Percentiles rank a stretch among this genome's conserved stretches.
Evolutionary conservation across 2,329 filamentous ascomycete genomes (phyloP).

Genomic region (Nigrospora oryzae): DNA sequence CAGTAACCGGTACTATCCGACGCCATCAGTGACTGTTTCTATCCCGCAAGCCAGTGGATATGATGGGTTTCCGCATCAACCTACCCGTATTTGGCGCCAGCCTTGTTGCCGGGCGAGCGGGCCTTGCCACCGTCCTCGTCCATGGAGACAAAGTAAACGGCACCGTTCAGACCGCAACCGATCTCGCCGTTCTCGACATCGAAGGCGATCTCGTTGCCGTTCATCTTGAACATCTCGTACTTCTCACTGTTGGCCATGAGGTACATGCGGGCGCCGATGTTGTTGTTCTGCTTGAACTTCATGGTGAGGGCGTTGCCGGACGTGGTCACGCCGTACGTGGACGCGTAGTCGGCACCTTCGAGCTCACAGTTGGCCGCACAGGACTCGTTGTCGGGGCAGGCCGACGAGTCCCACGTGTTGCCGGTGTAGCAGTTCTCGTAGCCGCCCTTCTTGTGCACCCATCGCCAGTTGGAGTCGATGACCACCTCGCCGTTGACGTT

Average conservation of each 20-base stretch:
- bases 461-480: conserved; percentile 41
- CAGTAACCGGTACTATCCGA: conserved; percentile 37
- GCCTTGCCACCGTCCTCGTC: conserved; percentile 39
- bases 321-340: conserved; percentile 33
- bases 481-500: conserved; percentile 34
- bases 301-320: conserved; percentile 32
- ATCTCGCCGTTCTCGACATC: conserved; percentile 53
- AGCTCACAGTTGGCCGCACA: conserved; percentile 30
- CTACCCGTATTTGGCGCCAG: conserved; percentile 39
- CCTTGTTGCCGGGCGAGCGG: conserved; percentile 33
- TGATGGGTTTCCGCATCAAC: no score
- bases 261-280: conserved; percentile 37
- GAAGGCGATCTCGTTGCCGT: conserved; percentile 53
- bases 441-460: conserved; percentile 29
- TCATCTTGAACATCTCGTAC: conserved; percentile 47
- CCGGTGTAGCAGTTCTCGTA: conserved; percentile 36
- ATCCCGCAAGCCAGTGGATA: no score
- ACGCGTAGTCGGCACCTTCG: conserved; percentile 30
- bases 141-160: conserved; percentile 48
- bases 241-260: conserved; percentile 41
- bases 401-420: conserved; percentile 20
- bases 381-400: conserved; percentile 22
- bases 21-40: no score
- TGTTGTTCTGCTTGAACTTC: conserved; percentile 37
- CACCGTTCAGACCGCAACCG: conserved; percentile 52